phyloP scores from a whole-genome alignment of 352 stramenopile genomes.

The Pythium plurisporium region DNA sequence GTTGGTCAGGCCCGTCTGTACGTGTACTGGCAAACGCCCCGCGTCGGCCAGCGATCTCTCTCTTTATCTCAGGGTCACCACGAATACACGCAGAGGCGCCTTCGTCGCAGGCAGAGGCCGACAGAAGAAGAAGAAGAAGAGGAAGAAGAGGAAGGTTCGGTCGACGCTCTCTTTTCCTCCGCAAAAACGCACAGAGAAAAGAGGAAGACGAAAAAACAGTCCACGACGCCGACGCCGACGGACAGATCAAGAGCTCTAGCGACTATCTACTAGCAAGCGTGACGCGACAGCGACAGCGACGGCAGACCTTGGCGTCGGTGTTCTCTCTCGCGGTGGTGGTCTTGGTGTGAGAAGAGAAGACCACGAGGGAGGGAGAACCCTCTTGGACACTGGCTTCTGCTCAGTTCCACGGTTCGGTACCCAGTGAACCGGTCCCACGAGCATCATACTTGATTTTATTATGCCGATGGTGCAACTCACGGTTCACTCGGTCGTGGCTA shows the following conservation, averaged over 20 bases:
- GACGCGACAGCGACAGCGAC: neutral
- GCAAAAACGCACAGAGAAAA: neutral
- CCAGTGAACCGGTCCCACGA: conserved; percentile 9
- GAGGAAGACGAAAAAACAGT: neutral
- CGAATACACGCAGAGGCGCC: no score
- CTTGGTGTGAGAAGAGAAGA: neutral
- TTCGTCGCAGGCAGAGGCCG: neutral
- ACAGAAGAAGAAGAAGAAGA: neutral
- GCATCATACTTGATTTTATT: conserved; percentile 4
- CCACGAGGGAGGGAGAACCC: neutral
- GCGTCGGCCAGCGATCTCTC: no score
- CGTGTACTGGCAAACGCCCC: no score
- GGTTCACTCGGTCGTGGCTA: neutral
- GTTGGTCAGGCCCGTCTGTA: no score
- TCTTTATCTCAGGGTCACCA: no score
- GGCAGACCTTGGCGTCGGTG: neutral
- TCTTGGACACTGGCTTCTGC: conserved; percentile 15
- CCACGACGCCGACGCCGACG: neutral
- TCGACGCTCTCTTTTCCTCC: neutral
- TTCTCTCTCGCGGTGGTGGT: neutral
- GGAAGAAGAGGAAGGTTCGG: neutral
- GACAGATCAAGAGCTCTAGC: conserved; percentile 1
- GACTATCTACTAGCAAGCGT: conserved; percentile 1
- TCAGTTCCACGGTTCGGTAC: conserved; percentile 8
- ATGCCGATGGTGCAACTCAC: neutral